Evolutionary conservation across 768 basidiomycete species (phyloP), one percentile per base, ranked within the genome.

Genomic region (Auricularia sp.): DNA sequence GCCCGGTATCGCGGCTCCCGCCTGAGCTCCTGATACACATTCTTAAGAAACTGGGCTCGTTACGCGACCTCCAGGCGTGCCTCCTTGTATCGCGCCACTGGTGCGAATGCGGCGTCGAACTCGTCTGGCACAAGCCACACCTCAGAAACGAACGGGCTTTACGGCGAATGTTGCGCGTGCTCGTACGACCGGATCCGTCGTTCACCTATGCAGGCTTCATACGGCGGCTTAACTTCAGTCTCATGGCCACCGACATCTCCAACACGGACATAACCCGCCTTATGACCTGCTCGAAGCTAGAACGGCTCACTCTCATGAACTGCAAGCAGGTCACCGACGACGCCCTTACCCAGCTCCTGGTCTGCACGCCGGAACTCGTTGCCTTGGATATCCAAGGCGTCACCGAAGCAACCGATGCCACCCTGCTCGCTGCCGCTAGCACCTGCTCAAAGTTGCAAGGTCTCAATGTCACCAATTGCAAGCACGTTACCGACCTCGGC

Each of bases 71-170:
- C 59, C 84, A 88, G 68, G 79, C 81, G 68, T 82, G 85, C 47
- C 81, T 95, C 66, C 85, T 88, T 65, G 94, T 98, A 34, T 94
- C 87, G 21, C 86, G 92, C 65, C 82, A 85, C 34, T 99, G 96
- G 94, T 98, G 94, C 80, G 89, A 95, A 73, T 97, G 94, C 75
- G 87, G 93, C 36, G 94, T 95, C 54, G 92, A 98, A 75, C 82
- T 98, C 24, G 81, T 98, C 29, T 99, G 95, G 95, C 89, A 94
- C 75, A 89, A 91, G 71, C 95, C 95, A 21, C 80, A 80, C 63
- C 85, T 98, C 72, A 78, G 85, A 33, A 84, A 84, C 65, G 79
- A 85, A 65, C 77, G 81, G 64, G 87, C 89, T 44, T 83, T 97
- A 63, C 81, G 86, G 72, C 86, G 87, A 75, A 88, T 98, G 84